These are phyloP conservation scores for Ceratonia siliqua DNA, from an alignment of 306 rosid genomes.

Conservation along the genomic window DNA sequence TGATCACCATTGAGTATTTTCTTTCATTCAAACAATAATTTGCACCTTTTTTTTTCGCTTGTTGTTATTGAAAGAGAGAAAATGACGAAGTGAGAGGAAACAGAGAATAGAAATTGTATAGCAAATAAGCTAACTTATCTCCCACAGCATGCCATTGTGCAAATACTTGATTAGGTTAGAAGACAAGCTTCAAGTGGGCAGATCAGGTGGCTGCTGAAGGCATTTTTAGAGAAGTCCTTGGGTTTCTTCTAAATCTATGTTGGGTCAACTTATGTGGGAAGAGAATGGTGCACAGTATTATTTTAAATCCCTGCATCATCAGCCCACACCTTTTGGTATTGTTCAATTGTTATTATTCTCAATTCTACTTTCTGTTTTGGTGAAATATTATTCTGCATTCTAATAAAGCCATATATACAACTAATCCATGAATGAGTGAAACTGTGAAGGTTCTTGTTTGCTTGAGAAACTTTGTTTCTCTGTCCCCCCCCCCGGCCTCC, in stretches of 20 bases:
- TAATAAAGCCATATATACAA: too few species aligned
- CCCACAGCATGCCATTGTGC: not conserved
- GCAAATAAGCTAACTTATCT: not conserved
- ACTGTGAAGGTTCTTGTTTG: too few species aligned
- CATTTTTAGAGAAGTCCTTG: not conserved
- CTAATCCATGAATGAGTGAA: too few species aligned
- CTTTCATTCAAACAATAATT: not conserved
- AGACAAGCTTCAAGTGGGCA: not conserved
- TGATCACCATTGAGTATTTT: not conserved
- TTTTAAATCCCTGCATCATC: not conserved
- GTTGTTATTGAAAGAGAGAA: too few species aligned
- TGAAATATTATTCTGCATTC: not conserved
- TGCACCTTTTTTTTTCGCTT: not conserved
- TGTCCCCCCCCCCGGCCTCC: too few species aligned
- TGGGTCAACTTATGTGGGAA: not conserved
- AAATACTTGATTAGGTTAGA: not conserved
- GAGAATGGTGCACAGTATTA: not conserved
- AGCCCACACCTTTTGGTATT: not conserved
- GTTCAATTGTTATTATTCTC: not conserved
- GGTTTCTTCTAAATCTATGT: not conserved
- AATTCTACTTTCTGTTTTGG: too few species aligned
- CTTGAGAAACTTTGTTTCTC: too few species aligned
- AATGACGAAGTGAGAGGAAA: not conserved
- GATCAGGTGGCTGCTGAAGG: not conserved
- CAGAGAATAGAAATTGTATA: not conserved